These are phyloP conservation scores for Trametopsis cervina DNA, from an alignment of 768 basidiomycete genomes.

Conservation along the genomic window DNA sequence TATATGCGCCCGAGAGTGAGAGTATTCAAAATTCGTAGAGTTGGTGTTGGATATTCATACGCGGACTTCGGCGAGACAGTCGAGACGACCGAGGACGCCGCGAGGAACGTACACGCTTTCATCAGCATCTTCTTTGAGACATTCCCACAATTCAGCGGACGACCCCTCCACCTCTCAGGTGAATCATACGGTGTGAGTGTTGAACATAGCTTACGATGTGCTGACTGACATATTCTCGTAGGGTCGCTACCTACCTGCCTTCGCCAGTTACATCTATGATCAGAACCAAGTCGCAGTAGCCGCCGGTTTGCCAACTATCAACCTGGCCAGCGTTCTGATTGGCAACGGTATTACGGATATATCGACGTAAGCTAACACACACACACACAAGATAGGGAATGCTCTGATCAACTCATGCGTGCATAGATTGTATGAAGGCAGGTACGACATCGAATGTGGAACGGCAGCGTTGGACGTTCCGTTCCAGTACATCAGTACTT, in stretches of 20 bases:
- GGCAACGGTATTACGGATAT: slow-evolving; percentile 64
- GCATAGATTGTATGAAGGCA: slow-evolving; percentile 30
- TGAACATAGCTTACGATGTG: neutral
- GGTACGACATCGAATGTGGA: slow-evolving; percentile 47
- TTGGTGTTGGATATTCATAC: slow-evolving; percentile 68
- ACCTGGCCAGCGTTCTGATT: slow-evolving; percentile 68
- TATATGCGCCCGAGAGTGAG: neutral
- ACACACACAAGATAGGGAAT: too few species aligned
- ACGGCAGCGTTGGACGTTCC: slow-evolving; percentile 43
- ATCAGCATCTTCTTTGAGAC: slow-evolving; percentile 75
- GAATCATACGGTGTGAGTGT: slow-evolving; percentile 62
- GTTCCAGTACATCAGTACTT: slow-evolving; percentile 34
- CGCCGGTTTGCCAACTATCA: slow-evolving; percentile 48
- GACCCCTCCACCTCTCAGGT: slow-evolving; percentile 66
- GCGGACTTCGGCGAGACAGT: slow-evolving; percentile 63
- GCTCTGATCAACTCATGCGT: too few species aligned
- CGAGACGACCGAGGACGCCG: slow-evolving; percentile 75
- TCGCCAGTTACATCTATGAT: slow-evolving; percentile 73
- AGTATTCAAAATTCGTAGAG: slow-evolving; percentile 29
- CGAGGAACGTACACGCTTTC: slow-evolving; percentile 69
- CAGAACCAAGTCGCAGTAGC: slow-evolving; percentile 49
- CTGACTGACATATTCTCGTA: slow-evolving; percentile 16
- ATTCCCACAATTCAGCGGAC: slow-evolving; percentile 63
- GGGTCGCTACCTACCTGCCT: slow-evolving; percentile 69
- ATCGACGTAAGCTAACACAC: slow-evolving; percentile 31